These are phyloP conservation scores for Hyaloscypha bicolor DNA, from an alignment of 495 filamentous ascomycete species.

Conservation along the genomic window DNA sequence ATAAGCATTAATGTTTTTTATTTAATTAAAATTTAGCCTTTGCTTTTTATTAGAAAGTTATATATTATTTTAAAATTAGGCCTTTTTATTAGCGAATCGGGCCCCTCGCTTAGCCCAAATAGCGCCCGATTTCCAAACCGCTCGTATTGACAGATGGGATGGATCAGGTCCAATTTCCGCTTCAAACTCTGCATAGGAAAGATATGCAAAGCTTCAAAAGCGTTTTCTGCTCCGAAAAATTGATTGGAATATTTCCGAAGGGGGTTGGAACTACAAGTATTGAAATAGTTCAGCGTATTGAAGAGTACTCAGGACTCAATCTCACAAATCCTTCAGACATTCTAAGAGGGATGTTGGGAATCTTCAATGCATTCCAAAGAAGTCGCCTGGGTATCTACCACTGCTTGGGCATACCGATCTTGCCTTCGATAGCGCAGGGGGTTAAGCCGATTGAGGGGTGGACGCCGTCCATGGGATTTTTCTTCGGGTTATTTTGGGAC, in stretches of 20 bases:
- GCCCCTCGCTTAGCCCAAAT: no score
- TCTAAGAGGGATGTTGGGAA: constrained; percentile 11
- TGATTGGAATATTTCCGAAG: background rate
- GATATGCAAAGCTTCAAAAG: constrained; percentile 1
- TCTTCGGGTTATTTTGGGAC: constrained; percentile 18
- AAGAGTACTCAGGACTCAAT: constrained; percentile 14
- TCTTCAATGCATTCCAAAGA: constrained; percentile 7
- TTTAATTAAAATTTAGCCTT: no score
- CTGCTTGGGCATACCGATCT: constrained; percentile 5
- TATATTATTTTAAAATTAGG: no score
- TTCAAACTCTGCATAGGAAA: background rate
- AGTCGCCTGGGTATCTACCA: background rate
- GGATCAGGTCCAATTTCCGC: background rate
- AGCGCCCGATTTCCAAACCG: no score
- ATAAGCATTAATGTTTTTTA: no score
- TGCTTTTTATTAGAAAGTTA: no score
- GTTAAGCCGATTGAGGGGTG: constrained; percentile 16
- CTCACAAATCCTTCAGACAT: background rate
- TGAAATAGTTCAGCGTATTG: constrained; percentile 15
- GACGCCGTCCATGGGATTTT: constrained; percentile 11
- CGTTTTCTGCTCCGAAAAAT: background rate
- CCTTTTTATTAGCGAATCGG: no score
- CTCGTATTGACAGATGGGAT: no score
- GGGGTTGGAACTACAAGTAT: background rate
- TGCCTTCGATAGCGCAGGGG: background rate